Conservation (phyloP, 768 basidiomycete genomes). For the Boletus insuetus region DNA sequence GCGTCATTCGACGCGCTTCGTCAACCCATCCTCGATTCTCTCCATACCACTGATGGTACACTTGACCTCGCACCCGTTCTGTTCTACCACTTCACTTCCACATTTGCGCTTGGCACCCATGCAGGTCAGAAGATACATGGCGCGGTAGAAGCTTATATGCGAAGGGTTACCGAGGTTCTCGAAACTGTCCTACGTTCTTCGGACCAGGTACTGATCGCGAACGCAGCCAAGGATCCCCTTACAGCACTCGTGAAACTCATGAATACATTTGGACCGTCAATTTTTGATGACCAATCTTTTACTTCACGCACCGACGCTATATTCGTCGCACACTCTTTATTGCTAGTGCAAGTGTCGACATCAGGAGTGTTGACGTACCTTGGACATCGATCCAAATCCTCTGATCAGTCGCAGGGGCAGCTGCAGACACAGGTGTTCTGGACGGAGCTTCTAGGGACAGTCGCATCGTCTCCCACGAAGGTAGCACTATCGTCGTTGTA, state of each 20-base stretch:
- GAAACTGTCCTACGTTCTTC: conserved; percentile 11
- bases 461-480: conserved; percentile 35
- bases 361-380: conserved; percentile 54
- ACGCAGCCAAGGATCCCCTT: conserved; percentile 21
- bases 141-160: conserved; percentile 16
- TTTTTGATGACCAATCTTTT: conserved; percentile 46
- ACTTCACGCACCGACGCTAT: conserved; percentile 45
- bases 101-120: conserved; percentile 27
- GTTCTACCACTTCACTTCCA: conserved; percentile 44
- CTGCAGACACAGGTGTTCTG: conserved; percentile 19
- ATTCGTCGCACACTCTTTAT: conserved; percentile 36
- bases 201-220: neutral
- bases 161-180: conserved; percentile 25
- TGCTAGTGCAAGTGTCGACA: conserved; percentile 41
- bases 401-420: conserved; percentile 6
- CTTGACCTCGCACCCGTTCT: conserved; percentile 40
- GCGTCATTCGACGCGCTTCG: conserved; percentile 47
- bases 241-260: conserved; percentile 40
- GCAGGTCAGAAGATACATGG: conserved; percentile 10
- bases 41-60: neutral
- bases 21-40: conserved; percentile 8
- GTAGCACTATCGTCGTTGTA: conserved; percentile 40
- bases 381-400: conserved; percentile 13
- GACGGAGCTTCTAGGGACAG: conserved; percentile 38
- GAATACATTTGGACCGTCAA: conserved; percentile 46